Percentiles rank a stretch among this genome's conserved stretches.
Conservation (phyloP, 106 monocot species). For the Dendrobium officinale region DNA sequence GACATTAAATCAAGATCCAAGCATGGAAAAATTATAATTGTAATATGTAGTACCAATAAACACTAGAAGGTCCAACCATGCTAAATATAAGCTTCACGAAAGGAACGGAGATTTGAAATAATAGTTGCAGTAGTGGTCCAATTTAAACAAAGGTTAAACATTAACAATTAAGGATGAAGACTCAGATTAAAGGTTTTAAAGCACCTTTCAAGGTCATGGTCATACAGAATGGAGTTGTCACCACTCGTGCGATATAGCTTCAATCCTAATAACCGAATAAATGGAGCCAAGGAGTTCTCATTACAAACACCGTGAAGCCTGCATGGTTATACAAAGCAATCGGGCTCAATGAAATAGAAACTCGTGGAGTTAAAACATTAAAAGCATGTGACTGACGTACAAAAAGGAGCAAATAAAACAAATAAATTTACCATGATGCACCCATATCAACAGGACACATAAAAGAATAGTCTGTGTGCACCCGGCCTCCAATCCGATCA, state of each 20-base stretch:
- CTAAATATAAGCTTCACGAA: too few species aligned
- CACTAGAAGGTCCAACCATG: too few species aligned
- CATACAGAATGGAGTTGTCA: slow-evolving; percentile 92
- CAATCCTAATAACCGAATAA: slow-evolving; percentile 71
- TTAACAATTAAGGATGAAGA: neutral
- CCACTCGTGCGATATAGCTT: slow-evolving; percentile 92
- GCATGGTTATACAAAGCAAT: slow-evolving; percentile 3
- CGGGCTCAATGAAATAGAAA: neutral
- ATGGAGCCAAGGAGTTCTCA: slow-evolving; percentile 90
- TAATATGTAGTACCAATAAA: too few species aligned
- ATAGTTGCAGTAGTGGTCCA: neutral
- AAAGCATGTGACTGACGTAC: neutral
- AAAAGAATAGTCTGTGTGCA: slow-evolving; percentile 91
- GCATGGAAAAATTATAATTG: too few species aligned
- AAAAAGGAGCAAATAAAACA: neutral
- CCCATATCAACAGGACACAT: slow-evolving; percentile 98
- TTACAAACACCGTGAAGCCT: slow-evolving; percentile 98
- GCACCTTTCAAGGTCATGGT: slow-evolving; percentile 95
- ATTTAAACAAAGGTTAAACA: neutral
- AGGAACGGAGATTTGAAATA: too few species aligned
- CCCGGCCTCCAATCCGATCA: slow-evolving; percentile 79
- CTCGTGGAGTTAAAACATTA: neutral
- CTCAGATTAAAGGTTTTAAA: neutral
- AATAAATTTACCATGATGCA: slow-evolving; percentile 70
- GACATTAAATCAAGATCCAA: too few species aligned